Conservation (phyloP, 225 moss, liverwort and hornwort species). For the Takakia lepidozioides region DNA sequence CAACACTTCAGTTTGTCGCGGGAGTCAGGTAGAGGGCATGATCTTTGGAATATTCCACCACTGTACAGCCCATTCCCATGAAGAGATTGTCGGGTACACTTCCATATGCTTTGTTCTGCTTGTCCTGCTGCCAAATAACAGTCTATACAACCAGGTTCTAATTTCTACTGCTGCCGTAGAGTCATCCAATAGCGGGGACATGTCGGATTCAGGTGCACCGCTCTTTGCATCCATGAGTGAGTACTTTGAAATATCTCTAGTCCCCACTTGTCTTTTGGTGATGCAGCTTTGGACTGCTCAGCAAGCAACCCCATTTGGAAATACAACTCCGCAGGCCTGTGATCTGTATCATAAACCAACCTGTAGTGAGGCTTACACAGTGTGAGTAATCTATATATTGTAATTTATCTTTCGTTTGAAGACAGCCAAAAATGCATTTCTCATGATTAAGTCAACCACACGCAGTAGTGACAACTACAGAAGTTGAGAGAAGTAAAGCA, state of each 20-base stretch:
- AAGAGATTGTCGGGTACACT: too few relatives aligned
- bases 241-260: slow-evolving; percentile 57
- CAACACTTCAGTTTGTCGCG: too few relatives aligned
- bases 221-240: slow-evolving; percentile 76
- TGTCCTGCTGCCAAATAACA: too few relatives aligned
- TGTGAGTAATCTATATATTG: not conserved
- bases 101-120: too few relatives aligned
- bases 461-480: too few relatives aligned
- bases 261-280: slow-evolving; percentile 32
- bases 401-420: not conserved
- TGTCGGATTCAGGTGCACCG: slow-evolving; percentile 74
- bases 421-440: not conserved
- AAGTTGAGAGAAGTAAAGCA: not conserved
- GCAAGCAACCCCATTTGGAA: slow-evolving; percentile 80
- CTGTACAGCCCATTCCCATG: too few relatives aligned
- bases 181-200: slow-evolving; percentile 52
- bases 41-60: too few relatives aligned
- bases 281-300: slow-evolving; percentile 59
- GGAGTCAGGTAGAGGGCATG: too few relatives aligned
- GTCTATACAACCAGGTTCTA: too few relatives aligned
- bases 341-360: slow-evolving; percentile 32
- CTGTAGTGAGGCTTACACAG: not conserved
- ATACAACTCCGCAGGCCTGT: slow-evolving; percentile 80
- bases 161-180: too few relatives aligned
- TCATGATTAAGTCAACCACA: too few relatives aligned